phyloP scores from a whole-genome alignment of 345 rosid species.

The Eucalyptus tenuipes region DNA sequence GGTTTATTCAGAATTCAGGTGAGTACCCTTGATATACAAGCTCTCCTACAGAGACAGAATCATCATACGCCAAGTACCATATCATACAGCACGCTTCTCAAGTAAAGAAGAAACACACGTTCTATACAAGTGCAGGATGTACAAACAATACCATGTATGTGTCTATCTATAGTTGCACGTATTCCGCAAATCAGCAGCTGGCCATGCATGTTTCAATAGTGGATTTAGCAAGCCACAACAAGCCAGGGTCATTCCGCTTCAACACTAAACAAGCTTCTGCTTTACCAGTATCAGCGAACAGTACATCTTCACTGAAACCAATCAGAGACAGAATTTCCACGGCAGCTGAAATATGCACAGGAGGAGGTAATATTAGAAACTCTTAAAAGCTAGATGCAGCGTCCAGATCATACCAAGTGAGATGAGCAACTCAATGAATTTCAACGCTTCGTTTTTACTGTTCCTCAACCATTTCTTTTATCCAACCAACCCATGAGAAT shows the following conservation, averaged over 20 bases:
- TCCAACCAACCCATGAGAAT: background rate
- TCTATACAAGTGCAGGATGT: background rate
- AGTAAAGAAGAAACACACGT: background rate
- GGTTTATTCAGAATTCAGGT: background rate
- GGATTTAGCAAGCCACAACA: conserved; percentile 90
- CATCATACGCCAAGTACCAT: background rate
- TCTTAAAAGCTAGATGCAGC: background rate
- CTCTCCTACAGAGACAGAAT: background rate
- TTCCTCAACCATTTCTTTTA: background rate
- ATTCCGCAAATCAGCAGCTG: background rate
- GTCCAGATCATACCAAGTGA: background rate
- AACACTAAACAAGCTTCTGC: conserved; percentile 55
- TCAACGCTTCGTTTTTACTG: background rate
- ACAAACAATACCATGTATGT: background rate
- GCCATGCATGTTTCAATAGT: conserved; percentile 44
- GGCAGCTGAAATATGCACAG: conserved; percentile 42
- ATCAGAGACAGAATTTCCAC: conserved; percentile 58
- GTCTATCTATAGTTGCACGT: background rate
- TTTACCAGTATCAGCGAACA: conserved; percentile 33
- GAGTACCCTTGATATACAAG: background rate
- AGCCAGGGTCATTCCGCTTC: conserved; percentile 84
- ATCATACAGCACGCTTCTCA: background rate
- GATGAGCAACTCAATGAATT: background rate
- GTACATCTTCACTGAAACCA: conserved; percentile 67
- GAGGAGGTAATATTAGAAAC: background rate